Percentiles rank a stretch among this genome's conserved stretches.
phyloP scores from a whole-genome alignment of 2,329 filamentous ascomycete species.

The Fusarium praegraminearum region DNA sequence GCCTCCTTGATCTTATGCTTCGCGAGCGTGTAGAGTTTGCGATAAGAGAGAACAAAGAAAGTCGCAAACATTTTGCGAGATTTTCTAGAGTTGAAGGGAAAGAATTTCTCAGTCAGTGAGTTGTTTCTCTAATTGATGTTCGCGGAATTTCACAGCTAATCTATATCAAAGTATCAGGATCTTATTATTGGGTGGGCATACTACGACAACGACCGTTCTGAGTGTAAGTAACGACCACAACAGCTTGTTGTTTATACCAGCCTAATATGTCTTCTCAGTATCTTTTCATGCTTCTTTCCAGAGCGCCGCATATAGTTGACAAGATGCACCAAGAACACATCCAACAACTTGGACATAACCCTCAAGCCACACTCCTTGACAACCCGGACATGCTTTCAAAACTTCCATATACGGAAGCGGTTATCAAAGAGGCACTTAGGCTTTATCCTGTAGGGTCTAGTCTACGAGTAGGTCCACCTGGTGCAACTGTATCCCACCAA shows the following conservation, averaged over 20 bases:
- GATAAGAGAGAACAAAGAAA: not conserved
- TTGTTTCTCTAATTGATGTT: not conserved
- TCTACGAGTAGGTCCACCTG: not conserved
- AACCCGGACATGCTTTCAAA: conserved; percentile 11
- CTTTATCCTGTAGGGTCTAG: conserved; percentile 21
- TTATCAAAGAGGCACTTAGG: conserved; percentile 21
- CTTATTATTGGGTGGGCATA: conserved; percentile 25
- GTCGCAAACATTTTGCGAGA: rapidly evolving
- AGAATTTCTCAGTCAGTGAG: conserved; percentile 4
- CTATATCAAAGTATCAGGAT: conserved; percentile 2
- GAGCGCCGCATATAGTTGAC: not conserved
- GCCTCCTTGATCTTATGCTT: conserved; percentile 31
- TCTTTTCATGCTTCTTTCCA: conserved; percentile 22
- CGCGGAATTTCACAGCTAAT: not conserved
- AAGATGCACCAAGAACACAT: conserved; percentile 26
- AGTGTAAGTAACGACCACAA: conserved; percentile 1
- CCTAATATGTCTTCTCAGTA: not conserved
- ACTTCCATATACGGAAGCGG: conserved; percentile 23
- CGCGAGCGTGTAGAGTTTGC: conserved; percentile 3
- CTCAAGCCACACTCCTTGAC: not conserved
- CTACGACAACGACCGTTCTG: conserved; percentile 18
- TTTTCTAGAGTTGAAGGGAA: not conserved
- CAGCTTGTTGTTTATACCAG: rapidly evolving
- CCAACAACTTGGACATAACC: not conserved
- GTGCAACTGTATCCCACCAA: not conserved